Conservation (phyloP, 345 rosid species). For the Linum usitatissimum region DNA sequence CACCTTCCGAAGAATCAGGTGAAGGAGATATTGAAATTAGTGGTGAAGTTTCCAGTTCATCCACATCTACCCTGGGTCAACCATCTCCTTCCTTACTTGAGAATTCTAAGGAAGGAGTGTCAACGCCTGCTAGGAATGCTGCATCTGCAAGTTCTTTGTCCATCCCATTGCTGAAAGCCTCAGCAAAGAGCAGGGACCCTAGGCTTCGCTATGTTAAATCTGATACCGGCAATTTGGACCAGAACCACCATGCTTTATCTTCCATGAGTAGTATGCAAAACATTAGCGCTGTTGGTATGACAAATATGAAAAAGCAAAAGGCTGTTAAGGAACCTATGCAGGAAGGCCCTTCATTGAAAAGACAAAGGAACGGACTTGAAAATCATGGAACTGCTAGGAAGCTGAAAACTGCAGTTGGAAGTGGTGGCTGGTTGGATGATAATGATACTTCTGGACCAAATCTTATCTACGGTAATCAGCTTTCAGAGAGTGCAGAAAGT, state of each 20-base stretch:
- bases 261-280: conserved; percentile 23
- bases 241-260: conserved; percentile 18
- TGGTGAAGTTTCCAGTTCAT: conserved; percentile 63
- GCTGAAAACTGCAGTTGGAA: conserved; percentile 27
- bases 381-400: conserved; percentile 27
- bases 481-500: conserved; percentile 20
- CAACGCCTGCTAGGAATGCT: conserved; percentile 19
- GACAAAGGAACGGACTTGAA: conserved; percentile 38
- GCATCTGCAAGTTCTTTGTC: conserved; percentile 22
- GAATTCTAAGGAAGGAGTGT: conserved; percentile 19
- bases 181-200: conserved; percentile 82
- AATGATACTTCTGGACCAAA: conserved; percentile 30
- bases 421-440: conserved; percentile 70
- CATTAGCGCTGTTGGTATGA: conserved; percentile 28
- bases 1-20: conserved; percentile 75
- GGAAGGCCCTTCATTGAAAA: conserved; percentile 52
- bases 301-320: conserved; percentile 56
- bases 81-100: conserved; percentile 16
- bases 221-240: conserved; percentile 32
- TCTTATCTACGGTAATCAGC: conserved; percentile 20
- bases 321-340: conserved; percentile 32
- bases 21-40: conserved; percentile 42
- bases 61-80: conserved; percentile 16
- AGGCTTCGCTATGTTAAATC: conserved; percentile 60
- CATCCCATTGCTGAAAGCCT: conserved; percentile 34